phyloP scores from a whole-genome alignment of 108 stramenopile genomes.

The Cyclotella distinguenda region DNA sequence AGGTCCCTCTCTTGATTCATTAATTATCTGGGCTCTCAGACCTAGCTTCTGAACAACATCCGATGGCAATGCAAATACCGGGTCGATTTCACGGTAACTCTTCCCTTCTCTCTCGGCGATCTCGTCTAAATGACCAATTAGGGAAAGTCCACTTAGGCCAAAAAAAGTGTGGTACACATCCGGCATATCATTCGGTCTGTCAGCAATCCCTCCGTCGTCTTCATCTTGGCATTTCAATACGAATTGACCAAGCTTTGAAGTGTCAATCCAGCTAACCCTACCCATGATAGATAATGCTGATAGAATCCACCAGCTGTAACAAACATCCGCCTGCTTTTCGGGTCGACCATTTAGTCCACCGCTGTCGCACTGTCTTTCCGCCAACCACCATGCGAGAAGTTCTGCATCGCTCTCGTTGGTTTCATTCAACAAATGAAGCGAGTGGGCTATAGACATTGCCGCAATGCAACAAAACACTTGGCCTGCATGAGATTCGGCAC shows the following conservation, averaged over 20 bases:
- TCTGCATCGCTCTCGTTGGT: constrained; percentile 53
- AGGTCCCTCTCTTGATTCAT: constrained; percentile 23
- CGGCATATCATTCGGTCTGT: constrained; percentile 92
- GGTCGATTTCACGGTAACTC: constrained; percentile 72
- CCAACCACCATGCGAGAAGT: constrained; percentile 97
- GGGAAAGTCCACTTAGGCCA: constrained; percentile 89
- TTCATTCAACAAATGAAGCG: constrained; percentile 57
- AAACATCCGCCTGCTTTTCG: constrained; percentile 99
- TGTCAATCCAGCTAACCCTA: constrained; percentile 89
- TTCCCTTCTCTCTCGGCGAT: constrained; percentile 21
- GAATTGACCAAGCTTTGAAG: constrained; percentile 76
- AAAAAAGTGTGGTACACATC: constrained; percentile 99
- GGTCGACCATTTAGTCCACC: constrained; percentile 96
- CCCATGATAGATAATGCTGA: constrained; percentile 90
- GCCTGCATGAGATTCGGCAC: constrained; percentile 97
- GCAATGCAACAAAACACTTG: constrained; percentile 97
- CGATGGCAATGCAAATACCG: constrained; percentile 85
- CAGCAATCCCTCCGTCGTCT: constrained; percentile 98
- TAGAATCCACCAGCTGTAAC: constrained; percentile 99
- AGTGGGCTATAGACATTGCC: constrained; percentile 91
- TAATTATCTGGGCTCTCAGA: constrained; percentile 63
- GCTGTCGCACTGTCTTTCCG: constrained; percentile 98
- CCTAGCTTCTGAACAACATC: constrained; percentile 66
- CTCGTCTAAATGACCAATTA: constrained; percentile 77
- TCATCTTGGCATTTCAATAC: constrained; percentile 96